phyloP scores from a whole-genome alignment of 2,329 filamentous ascomycete genomes.

The Colletotrichum lindemuthianum region DNA sequence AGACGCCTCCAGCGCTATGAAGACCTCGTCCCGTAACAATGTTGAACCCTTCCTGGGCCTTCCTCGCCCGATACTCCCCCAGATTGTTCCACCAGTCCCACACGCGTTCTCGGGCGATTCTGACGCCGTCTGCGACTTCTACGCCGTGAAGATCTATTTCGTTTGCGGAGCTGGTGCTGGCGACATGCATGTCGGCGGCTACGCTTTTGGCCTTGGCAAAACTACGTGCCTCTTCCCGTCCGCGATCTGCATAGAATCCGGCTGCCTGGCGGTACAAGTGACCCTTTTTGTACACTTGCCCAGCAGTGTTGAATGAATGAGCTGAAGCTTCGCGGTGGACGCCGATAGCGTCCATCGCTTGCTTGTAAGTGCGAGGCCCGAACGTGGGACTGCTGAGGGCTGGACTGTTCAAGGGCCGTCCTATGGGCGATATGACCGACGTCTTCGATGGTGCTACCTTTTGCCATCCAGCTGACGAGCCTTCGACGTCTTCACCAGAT shows the following conservation, averaged over 20 bases:
- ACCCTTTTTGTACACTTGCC: constrained; percentile 55
- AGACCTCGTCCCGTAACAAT: constrained; percentile 85
- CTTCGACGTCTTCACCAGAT: constrained; percentile 45
- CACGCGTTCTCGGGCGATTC: constrained; percentile 77
- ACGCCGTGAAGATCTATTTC: constrained; percentile 86
- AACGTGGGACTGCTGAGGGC: not conserved
- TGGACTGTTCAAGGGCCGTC: constrained; percentile 24
- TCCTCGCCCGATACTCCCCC: constrained; percentile 69
- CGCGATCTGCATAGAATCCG: constrained; percentile 78
- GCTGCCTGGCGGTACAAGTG: constrained; percentile 80
- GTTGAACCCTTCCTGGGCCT: constrained; percentile 67
- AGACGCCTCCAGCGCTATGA: constrained; percentile 81
- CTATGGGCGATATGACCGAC: constrained; percentile 15
- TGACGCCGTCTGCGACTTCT: constrained; percentile 80
- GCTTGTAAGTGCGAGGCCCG: constrained; percentile 22
- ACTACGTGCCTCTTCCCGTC: constrained; percentile 69
- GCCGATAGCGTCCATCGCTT: constrained; percentile 40
- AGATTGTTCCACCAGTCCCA: constrained; percentile 80
- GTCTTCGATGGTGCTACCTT: constrained; percentile 15
- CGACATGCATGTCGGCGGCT: constrained; percentile 77
- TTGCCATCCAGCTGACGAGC: constrained; percentile 29
- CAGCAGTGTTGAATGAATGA: constrained; percentile 50
- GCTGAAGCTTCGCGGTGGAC: constrained; percentile 42
- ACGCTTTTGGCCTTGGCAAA: constrained; percentile 69
- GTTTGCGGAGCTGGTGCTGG: constrained; percentile 68